Conservation (phyloP, 2,329 filamentous ascomycete genomes). For the Ceratocystis colombiana region DNA sequence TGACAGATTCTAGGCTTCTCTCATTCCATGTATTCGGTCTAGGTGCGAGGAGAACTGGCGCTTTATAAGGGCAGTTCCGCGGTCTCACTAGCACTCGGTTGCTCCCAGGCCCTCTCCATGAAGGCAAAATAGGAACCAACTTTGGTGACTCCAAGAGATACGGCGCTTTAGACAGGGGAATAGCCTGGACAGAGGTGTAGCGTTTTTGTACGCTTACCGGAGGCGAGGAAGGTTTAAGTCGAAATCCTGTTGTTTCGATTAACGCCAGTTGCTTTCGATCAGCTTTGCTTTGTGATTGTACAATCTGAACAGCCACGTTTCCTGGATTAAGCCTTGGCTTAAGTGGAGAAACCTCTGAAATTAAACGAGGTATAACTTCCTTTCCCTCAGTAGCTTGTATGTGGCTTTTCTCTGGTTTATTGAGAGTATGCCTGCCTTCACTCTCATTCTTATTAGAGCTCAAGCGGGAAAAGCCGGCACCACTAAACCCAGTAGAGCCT, state of each 20-base stretch:
- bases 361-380: not conserved
- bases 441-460: not conserved
- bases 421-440: not conserved
- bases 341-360: not conserved
- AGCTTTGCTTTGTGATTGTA: not conserved
- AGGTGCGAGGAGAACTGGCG: no score
- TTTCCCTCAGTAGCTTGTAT: not conserved
- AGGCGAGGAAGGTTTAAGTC: not conserved
- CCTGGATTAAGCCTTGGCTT: not conserved
- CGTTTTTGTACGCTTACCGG: not conserved
- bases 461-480: not conserved
- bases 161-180: not conserved
- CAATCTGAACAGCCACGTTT: not conserved
- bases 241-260: not conserved
- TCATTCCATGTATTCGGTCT: not conserved
- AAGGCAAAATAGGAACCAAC: constrained; percentile 5
- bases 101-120: constrained; percentile 10
- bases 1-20: not conserved
- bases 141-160: not conserved
- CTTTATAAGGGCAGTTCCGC: not conserved
- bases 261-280: not conserved
- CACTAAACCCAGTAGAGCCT: not conserved
- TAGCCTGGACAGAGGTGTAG: not conserved
- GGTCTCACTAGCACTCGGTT: constrained; percentile 7
- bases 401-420: not conserved